Evolutionary conservation across 257 asterid species (phyloP), one percentile per base, ranked within the genome.

Genomic region (Plantago elongata): DNA sequence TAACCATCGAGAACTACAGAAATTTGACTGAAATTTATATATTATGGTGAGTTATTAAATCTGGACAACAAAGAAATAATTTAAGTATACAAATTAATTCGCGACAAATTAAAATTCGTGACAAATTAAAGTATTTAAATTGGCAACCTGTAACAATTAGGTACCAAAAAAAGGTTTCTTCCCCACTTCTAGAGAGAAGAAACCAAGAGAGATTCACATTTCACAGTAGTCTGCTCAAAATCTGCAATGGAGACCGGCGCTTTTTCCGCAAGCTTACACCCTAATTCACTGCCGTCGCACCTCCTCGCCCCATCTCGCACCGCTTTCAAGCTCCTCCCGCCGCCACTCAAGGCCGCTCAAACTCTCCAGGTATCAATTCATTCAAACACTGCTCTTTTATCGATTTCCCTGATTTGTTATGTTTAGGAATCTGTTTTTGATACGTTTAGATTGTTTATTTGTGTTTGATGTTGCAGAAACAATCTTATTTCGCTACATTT

Each of bases 161-260:
- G n/a, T n/a, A n/a, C n/a, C n/a, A n/a, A n/a, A n/a, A n/a, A n/a
- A n/a, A n/a, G n/a, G n/a, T n/a, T n/a, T n/a, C 27, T 22, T 22
- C 27, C 27, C 27, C 2, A 22, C 27, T 34, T 34, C 8, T 34
- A 34, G 40, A 34, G 40, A 34, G 40, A 34, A 34, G 5, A 22
- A 22, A 22, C 1, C 1, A 22, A 22, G 27, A 22, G 27, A 22
- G 27, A 22, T 7, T 34, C 40, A 34, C 40, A 34, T 34, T 6
- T 34, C 4, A 34, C 40, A n/a, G n/a, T n/a, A n/a, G n/a, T 34
- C 15, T 11, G 7, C 16, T 47, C 51, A 34, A 45, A 62, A 11
- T 45, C 30, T 10, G 58, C 12, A 50, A 78, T 82, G 88, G 85
- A 74, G 65, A 72, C 74, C 83, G 81, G 79, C 78, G 83, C 77